Base-by-base conservation (phyloP, 495 filamentous ascomycete genomes). In the Daldinia bambusicola region DNA sequence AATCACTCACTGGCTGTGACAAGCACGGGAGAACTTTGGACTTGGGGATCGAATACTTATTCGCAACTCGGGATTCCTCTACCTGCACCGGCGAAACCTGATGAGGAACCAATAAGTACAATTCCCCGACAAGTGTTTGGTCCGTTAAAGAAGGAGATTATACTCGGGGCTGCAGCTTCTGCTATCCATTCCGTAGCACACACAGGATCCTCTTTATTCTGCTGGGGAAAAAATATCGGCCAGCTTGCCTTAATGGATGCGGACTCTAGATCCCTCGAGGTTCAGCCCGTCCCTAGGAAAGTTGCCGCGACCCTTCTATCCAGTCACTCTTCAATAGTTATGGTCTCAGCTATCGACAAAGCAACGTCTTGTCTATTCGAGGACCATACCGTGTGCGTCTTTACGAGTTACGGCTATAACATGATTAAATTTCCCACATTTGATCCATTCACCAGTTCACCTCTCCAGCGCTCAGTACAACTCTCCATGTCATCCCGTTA, bases 171-270 rank as follows among this genome's bases (percentile, higher is more conserved):
- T 52, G 93, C 95, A 2, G 95, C 94, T n/a, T 98, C 94, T 7
- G 84, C 93, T 0, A 89, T 96, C 16, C 95, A 99, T 77, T 97
- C 93, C 0, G 94, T 95, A 8, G 93, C 92, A 4, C 91, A 95
- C 73, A 98, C 92, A 4, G 82, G 84, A 1, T 85, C 88, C 2
- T 93, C 93, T 22, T 82, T 99, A 5, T 99, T 91, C 76, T 97
- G 93, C 4, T 99, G 96, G 84, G 95, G 95, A 18, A 97, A 95
- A 78, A 99, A 98, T 70, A 89, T 96, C 70, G 95, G 95, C 22
- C 95, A 99, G 72, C 86, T 99, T 52, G 96, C 95, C 4, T 83
- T 99, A 48, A 91, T 98, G 75, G 96, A 97, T 76, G 94, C 95
- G 12, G 95, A 98, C 79, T 93, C 96, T 41, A 89, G 93, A 18